Base-by-base conservation (phyloP, 495 filamentous ascomycete genomes). In the Hyaloscypha variabilis region DNA sequence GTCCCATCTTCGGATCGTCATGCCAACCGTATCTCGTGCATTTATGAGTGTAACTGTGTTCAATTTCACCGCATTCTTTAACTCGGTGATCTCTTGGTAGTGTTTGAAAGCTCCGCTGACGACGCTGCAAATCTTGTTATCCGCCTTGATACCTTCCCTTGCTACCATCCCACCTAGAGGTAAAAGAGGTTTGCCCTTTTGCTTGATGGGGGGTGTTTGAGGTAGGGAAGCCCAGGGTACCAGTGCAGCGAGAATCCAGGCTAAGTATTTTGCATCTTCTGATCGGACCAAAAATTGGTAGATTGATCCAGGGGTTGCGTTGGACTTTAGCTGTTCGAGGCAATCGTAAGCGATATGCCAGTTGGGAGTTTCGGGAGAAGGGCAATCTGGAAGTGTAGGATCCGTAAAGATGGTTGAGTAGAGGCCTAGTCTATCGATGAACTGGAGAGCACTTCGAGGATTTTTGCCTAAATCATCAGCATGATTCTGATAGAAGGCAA, bases 381-480 rank as follows among this genome's bases (percentile, higher is more conserved):
- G 72, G 53, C 80, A 71, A 26, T 77, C 62, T 8, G 63, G 29
- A 3, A 78, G 73, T 1, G 75, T 79, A 13, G 89, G 87, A 62
- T 91, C 85, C 2, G 87, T 88, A 72, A 97, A 98, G 60, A 97
- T 89, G 0, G 88, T 88, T 42, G 86, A 78, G 74, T 96, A 97
- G 6, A 98, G 83, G 14, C 80, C 81, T 19, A 97, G 84, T 17
- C 82, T 73, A 75, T 96, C 82, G 49, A 98, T 89, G 46, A 92
- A 79, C n/a, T 83, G 75, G 36, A 99, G 78, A 3, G 92, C 84
- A 29, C 73, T 76, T 53, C 80, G 82, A 52, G 95, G 92, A 70
- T 91, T 82, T 30, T 88, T 87, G 3, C 89, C 90, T 91, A 56
- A 10, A 24, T 46, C 6, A 36, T 34, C 66, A 58, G 57, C 31